Conservation (phyloP, 805 yeast genomes). For the Teunomyces aglyptinius region DNA sequence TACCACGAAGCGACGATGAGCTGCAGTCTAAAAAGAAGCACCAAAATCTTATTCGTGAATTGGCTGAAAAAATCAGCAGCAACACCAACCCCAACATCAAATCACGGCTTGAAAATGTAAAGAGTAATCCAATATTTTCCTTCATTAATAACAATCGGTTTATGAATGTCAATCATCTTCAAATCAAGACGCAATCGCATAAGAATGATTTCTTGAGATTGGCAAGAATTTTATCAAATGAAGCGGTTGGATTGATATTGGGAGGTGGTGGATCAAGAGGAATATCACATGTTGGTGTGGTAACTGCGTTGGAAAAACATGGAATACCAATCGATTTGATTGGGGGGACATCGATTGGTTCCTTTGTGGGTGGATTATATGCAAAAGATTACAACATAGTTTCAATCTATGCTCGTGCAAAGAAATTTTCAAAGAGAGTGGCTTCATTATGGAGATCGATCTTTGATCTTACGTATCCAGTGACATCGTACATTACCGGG, state of each 20-base stretch:
- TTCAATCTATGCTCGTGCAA: conserved; percentile 86
- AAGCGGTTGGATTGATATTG: conserved; percentile 88
- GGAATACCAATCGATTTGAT: conserved; percentile 92
- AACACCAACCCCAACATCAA: conserved; percentile 35
- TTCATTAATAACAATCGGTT: conserved; percentile 23
- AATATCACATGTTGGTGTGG: conserved; percentile 84
- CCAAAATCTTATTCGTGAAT: conserved; percentile 28
- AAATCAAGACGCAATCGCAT: conserved; percentile 46
- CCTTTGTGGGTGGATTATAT: conserved; percentile 92
- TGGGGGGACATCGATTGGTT: conserved; percentile 96
- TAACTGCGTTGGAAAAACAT: conserved; percentile 84
- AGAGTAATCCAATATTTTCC: conserved; percentile 27
- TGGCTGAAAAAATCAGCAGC: conserved; percentile 34
- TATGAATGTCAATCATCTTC: conserved; percentile 17
- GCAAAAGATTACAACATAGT: conserved; percentile 91
- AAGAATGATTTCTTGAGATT: conserved; percentile 87
- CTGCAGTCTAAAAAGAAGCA: conserved; percentile 15
- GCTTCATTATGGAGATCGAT: conserved; percentile 83
- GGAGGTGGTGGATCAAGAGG: conserved; percentile 99
- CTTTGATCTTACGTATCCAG: conserved; percentile 86
- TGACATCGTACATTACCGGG: conserved; percentile 93
- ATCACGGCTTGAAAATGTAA: conserved; percentile 30
- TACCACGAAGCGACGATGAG: conserved; percentile 20
- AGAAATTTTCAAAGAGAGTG: conserved; percentile 78
- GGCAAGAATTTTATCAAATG: conserved; percentile 87